These are phyloP conservation scores for Amphicarpaea edgeworthii DNA, from an alignment of 306 rosid species.

Conservation along the genomic window DNA sequence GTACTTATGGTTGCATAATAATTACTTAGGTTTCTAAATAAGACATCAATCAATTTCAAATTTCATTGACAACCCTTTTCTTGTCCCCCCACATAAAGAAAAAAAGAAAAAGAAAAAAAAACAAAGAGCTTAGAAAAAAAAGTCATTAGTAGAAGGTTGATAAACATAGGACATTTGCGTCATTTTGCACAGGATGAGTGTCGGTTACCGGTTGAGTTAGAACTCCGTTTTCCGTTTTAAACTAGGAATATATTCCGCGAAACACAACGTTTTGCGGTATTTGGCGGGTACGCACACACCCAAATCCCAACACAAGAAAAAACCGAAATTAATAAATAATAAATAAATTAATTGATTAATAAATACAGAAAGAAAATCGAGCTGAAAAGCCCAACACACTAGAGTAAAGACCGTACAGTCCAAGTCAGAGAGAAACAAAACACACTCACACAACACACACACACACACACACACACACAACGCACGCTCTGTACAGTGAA, in stretches of 20 bases:
- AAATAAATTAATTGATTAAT: no score
- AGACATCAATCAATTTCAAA: constrained; percentile 3
- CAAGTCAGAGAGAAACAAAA: background rate
- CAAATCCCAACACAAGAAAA: background rate
- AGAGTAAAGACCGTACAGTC: constrained; percentile 48
- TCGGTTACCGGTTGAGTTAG: constrained; percentile 48
- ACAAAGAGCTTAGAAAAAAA: background rate
- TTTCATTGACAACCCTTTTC: background rate
- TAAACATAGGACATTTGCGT: constrained; percentile 10
- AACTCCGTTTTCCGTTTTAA: background rate
- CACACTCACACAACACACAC: no score
- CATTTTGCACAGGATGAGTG: constrained; percentile 44
- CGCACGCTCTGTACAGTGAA: constrained; percentile 46
- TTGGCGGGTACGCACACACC: constrained; percentile 55
- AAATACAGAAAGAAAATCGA: background rate
- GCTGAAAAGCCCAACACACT: constrained; percentile 44
- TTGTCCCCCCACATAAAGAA: constrained; percentile 4
- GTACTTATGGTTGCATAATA: background rate
- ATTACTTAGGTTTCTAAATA: background rate
- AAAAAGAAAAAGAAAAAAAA: background rate
- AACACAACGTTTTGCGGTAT: constrained; percentile 44
- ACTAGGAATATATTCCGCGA: constrained; percentile 17
- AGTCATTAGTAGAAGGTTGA: no score
- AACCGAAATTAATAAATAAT: no score
- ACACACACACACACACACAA: no score